Conservation (phyloP, 164 flowering plant genomes). For the Sextonia rubra region DNA sequence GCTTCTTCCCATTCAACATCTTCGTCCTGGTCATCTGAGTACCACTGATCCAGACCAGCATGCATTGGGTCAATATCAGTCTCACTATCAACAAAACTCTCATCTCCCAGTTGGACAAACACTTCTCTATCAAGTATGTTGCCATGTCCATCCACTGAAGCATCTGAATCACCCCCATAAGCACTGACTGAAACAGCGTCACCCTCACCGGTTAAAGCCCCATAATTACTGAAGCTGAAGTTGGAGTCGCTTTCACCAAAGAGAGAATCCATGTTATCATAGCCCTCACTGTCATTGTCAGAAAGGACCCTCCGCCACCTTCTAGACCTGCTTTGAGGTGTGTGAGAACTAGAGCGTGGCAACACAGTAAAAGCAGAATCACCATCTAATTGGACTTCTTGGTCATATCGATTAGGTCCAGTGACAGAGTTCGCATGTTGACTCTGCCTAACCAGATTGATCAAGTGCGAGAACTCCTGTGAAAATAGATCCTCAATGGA, state of each 20-base stretch:
- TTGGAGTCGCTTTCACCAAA: slow-evolving; percentile 76
- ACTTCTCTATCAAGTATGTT: slow-evolving; percentile 45
- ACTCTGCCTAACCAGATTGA: slow-evolving; percentile 48
- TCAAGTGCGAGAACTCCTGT: slow-evolving; percentile 52
- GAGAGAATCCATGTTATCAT: slow-evolving; percentile 50
- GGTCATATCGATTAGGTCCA: slow-evolving; percentile 13
- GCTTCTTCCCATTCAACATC: slow-evolving; percentile 47
- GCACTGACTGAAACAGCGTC: slow-evolving; percentile 62
- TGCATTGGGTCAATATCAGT: slow-evolving; percentile 96
- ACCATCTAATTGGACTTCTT: slow-evolving; percentile 28
- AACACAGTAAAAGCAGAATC: slow-evolving; percentile 25
- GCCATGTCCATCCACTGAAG: slow-evolving; percentile 49
- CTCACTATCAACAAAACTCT: slow-evolving; percentile 48
- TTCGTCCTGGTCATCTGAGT: slow-evolving; percentile 55
- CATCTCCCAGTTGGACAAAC: slow-evolving; percentile 40
- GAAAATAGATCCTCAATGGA: slow-evolving; percentile 62
- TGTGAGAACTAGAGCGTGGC: slow-evolving; percentile 42
- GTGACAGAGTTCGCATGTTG: slow-evolving; percentile 23
- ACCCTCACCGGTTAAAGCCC: slow-evolving; percentile 47
- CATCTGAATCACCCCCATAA: slow-evolving; percentile 73
- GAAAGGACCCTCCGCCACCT: slow-evolving; percentile 64
- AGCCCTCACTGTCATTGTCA: slow-evolving; percentile 72
- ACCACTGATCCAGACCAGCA: slow-evolving; percentile 63
- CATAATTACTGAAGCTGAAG: slow-evolving; percentile 49
- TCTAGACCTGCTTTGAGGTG: slow-evolving; percentile 66